Base-by-base conservation (phyloP, 768 basidiomycete genomes). In the Strobilomyces echinocephalus region DNA sequence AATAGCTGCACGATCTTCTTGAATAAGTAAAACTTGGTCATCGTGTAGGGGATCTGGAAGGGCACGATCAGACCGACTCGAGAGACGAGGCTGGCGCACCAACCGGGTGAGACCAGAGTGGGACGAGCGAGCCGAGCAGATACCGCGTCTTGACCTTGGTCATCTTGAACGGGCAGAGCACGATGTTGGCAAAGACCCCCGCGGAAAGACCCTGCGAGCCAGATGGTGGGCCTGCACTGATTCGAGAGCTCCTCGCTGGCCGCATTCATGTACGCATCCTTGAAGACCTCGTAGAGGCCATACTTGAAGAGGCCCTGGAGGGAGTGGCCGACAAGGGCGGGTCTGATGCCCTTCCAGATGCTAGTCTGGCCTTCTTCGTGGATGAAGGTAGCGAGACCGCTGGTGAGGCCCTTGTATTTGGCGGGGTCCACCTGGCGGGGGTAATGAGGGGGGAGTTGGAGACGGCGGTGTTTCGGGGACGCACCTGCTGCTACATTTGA, bases 1-100 rank as follows among this genome's bases (percentile, higher is more conserved):
- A 95, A 94, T 62, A 88, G 69, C 65, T 84, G 79, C 69, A 88
- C 90, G 63, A 88, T 88, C 79, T 86, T 85, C 72, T 94, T 91
- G 71, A 86, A 95, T 82, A 91, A 92, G 83, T 82, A 91, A 83
- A 97, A 97, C 76, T 97, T 97, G 78, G 93, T 93, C 93, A 97
- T 95, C 65, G 94, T 97, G 80, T 97, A 97, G 50, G 94, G 94
- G 66, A 95, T 93, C 88, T 95, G 57, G 28, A 8, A 28, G 8
- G 28, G 88, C 39, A n/a, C n/a, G n/a, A n/a, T n/a, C n/a, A n/a
- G n/a, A n/a, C n/a, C n/a, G n/a, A n/a, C n/a, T n/a, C n/a, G n/a
- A n/a, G n/a, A n/a, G n/a, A n/a, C n/a, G n/a, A n/a, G n/a, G n/a
- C n/a, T n/a, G n/a, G n/a, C n/a, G n/a, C n/a, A n/a, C n/a, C n/a